A percentile compares a stretch with the other conserved stretches of the same genome.
These are phyloP conservation scores for Hyphopichia fennica DNA, from an alignment of 1,139 yeast species.

Conservation along the genomic window DNA sequence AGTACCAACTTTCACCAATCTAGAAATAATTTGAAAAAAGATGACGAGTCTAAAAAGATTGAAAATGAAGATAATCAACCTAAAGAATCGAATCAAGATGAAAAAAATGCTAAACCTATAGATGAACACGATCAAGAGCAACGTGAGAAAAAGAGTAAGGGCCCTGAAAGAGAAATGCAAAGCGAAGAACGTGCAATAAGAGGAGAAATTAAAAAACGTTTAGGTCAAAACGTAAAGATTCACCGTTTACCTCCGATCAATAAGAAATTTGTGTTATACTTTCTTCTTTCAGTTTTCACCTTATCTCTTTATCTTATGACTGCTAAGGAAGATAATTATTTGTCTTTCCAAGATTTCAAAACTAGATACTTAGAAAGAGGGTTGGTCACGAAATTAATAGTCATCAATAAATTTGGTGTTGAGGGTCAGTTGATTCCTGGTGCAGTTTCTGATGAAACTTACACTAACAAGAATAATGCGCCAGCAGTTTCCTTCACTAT, in stretches of 20 bases:
- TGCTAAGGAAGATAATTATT: constrained; percentile 23
- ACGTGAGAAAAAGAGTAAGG: constrained; percentile 9
- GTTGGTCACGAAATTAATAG: constrained; percentile 71
- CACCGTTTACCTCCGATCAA: constrained; percentile 22
- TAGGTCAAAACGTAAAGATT: constrained; percentile 16
- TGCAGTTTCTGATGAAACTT: constrained; percentile 46
- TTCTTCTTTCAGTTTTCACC: constrained; percentile 13
- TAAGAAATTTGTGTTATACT: constrained; percentile 10
- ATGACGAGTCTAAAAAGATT: constrained; percentile 7
- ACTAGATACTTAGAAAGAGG: constrained; percentile 82
- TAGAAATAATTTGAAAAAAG: not conserved
- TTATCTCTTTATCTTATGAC: constrained; percentile 14
- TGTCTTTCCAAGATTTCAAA: constrained; percentile 92
- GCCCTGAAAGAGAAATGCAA: constrained; percentile 7
- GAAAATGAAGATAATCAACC: constrained; percentile 7
- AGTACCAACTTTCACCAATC: not conserved
- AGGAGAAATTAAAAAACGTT: constrained; percentile 31
- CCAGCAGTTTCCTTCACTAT: constrained; percentile 70
- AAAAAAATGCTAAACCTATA: constrained; percentile 7
- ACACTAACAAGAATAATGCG: constrained; percentile 33
- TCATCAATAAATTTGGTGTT: constrained; percentile 75
- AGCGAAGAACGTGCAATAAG: constrained; percentile 29
- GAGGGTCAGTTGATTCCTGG: constrained; percentile 69
- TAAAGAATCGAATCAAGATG: constrained; percentile 4
- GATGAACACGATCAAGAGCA: constrained; percentile 10